Base-by-base conservation (phyloP, 306 rosid species). In the Urtica urens region DNA sequence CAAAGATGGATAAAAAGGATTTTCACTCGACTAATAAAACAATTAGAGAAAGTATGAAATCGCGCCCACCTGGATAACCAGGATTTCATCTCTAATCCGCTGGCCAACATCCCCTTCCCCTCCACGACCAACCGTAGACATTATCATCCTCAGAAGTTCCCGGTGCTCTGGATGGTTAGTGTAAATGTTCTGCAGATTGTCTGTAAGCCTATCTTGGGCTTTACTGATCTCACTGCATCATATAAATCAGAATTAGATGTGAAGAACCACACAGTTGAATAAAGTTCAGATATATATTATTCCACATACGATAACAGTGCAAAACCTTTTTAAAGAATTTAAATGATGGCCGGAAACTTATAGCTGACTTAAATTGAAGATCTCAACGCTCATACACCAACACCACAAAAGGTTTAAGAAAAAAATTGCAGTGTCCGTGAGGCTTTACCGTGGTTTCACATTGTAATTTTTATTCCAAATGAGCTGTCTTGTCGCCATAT, bases 71-170 rank as follows among this genome's bases (percentile, higher is more conserved):
- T 90, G 99, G 59, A 90, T 60, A 53, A 90, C 94, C 66, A 90
- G 77, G 68, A 90, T 90, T 67, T 90, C 99, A 71, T 90, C 99
- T 33, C 99, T 83, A 75, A 90, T 85, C 67, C 99, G 74, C 70
- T 90, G 99, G 63, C 99, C 99, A 21, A 90, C 95, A 67, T 81
- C 99, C 42, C 99, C 95, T 75, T 90, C 85, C 51, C 95, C 99
- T 61, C 99, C 99, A 48, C 95, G 95, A 11, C 99, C 99, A 64
- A 90, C 83, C 51, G 99, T 85, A 34, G 99, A 84, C 86, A 90
- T 31, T 61, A 90, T 81, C 94, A 90, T 85, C 59, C 82, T 69
- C 60, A 81, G 72, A 71, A 79, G 70, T 69, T 90, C 99, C 39
- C 73, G 76, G 49, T 75, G 63, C 74, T 77, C 81, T 45, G 95